Evolutionary conservation across 192 early-diverging fungal genomes (phyloP).

Genomic region (Rhizoclosmatium globosum): DNA sequence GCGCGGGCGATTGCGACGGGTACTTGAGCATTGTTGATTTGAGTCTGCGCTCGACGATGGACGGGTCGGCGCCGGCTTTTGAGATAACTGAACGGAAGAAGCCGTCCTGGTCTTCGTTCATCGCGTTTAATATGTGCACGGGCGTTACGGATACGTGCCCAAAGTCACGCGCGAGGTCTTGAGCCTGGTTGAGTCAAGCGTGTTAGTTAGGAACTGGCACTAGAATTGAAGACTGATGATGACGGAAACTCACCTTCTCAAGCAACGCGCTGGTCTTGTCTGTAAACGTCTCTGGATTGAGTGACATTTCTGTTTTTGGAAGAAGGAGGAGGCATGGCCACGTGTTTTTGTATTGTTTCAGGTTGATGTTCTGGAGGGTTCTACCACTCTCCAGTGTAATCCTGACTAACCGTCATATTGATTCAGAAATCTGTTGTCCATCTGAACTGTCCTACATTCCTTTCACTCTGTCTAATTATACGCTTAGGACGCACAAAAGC

Average conservation of each 20-base stretch:
- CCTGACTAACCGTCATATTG: too few species aligned
- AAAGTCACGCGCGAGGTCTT: slow-evolving; percentile 74
- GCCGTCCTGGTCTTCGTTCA: slow-evolving; percentile 85
- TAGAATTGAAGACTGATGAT: background rate
- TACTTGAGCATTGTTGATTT: slow-evolving; percentile 81
- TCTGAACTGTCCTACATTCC: too few species aligned
- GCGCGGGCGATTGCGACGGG: slow-evolving; percentile 88
- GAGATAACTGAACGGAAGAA: slow-evolving; percentile 79
- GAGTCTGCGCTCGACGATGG: slow-evolving; percentile 76
- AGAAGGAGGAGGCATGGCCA: too few species aligned
- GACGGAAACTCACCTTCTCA: slow-evolving; percentile 14
- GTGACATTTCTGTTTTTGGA: slow-evolving; percentile 26
- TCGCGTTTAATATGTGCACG: slow-evolving; percentile 79
- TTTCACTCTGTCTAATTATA: too few species aligned
- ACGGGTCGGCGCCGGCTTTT: slow-evolving; percentile 85
- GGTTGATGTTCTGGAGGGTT: too few species aligned
- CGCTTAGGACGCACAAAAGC: too few species aligned
- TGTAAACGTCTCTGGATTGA: slow-evolving; percentile 79
- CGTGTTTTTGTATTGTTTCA: too few species aligned
- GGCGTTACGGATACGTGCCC: slow-evolving; percentile 80
- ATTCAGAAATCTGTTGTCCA: too few species aligned
- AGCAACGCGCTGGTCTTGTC: slow-evolving; percentile 85
- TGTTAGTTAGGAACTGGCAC: background rate
- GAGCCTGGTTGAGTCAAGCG: slow-evolving; percentile 24
- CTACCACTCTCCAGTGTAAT: too few species aligned